Conservation (phyloP, 331 rosid genomes). For the Saraca asoca region DNA sequence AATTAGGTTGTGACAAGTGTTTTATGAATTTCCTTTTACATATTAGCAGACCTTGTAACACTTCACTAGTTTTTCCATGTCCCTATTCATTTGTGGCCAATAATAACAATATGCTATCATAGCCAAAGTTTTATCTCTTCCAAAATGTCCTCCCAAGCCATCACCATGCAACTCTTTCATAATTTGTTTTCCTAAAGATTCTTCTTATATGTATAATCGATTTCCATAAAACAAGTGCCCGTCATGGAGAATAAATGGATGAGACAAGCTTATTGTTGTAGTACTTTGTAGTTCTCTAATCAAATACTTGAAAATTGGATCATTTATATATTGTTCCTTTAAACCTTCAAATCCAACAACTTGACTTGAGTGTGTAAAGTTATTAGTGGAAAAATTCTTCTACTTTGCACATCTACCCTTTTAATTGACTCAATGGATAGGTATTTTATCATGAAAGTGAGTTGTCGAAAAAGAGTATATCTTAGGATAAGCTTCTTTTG, state of each 20-base stretch:
- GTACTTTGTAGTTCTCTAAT: too few species aligned
- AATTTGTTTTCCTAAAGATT: background rate
- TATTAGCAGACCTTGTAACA: too few species aligned
- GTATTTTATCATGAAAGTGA: too few species aligned
- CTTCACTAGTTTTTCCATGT: background rate
- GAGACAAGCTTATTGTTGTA: too few species aligned
- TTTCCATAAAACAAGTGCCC: background rate
- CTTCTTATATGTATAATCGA: background rate
- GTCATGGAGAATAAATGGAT: background rate
- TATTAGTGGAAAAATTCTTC: background rate
- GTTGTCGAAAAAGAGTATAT: background rate
- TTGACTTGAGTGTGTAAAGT: background rate
- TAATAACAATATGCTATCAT: background rate
- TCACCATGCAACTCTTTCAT: background rate
- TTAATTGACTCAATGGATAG: background rate
- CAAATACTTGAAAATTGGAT: background rate
- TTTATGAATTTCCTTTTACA: too few species aligned
- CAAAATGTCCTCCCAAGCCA: background rate
- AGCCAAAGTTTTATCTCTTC: background rate
- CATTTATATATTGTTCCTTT: background rate
- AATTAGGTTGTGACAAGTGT: too few species aligned
- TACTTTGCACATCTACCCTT: background rate
- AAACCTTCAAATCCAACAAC: background rate
- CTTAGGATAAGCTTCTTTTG: background rate
- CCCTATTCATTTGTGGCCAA: background rate